Conservation (phyloP, 106 monocot genomes). For the Acorus gramineus region DNA sequence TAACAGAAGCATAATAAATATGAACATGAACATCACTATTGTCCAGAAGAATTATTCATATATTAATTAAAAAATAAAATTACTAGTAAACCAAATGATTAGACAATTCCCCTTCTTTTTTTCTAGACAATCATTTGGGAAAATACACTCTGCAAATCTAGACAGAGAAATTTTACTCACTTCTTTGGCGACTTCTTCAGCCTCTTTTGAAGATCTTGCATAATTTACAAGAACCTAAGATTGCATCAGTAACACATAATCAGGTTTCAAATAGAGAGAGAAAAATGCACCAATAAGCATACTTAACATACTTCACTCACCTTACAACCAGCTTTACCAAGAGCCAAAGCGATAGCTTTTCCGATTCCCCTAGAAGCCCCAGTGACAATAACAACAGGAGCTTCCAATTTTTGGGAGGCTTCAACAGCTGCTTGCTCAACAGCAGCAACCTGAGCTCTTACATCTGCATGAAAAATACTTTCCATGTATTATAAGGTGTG, state of each 20-base stretch:
- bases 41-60: too few relatives aligned
- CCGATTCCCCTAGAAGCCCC: constrained; percentile 98
- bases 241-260: not conserved
- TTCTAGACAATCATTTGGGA: too few relatives aligned
- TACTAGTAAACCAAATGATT: too few relatives aligned
- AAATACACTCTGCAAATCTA: not conserved
- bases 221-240: constrained; percentile 94
- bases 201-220: constrained; percentile 92
- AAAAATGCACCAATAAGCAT: too few relatives aligned
- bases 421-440: constrained; percentile 29
- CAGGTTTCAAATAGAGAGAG: too few relatives aligned
- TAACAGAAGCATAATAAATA: too few relatives aligned
- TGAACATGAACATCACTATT: too few relatives aligned
- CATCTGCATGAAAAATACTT: constrained; percentile 20
- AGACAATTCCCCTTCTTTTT: too few relatives aligned
- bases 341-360: constrained; percentile 66
- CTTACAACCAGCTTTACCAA: constrained; percentile 98
- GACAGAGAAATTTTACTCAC: constrained; percentile 20
- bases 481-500: too few relatives aligned
- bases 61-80: too few relatives aligned
- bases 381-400: constrained; percentile 77
- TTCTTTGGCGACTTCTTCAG: constrained; percentile 80
- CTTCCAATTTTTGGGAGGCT: constrained; percentile 38
- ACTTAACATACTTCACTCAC: constrained; percentile 18
- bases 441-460: constrained; percentile 44